These are phyloP conservation scores for Metarhizium brunneum DNA, from an alignment of 2,329 filamentous ascomycete species.

Conservation along the genomic window DNA sequence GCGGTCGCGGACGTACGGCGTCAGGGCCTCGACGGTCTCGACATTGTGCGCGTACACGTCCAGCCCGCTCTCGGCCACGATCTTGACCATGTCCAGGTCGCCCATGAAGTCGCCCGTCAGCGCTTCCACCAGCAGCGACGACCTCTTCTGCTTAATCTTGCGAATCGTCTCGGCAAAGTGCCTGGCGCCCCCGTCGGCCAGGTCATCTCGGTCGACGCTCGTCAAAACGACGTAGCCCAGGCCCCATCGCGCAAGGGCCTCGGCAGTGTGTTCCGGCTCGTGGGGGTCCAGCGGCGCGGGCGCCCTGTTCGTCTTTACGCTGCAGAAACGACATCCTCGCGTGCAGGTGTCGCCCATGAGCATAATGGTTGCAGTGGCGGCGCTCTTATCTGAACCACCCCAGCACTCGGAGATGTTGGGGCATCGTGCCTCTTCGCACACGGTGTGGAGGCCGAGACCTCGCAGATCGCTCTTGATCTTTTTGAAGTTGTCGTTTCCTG, in stretches of 20 bases:
- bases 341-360: constrained; percentile 98
- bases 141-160: constrained; percentile 80
- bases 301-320: constrained; percentile 76
- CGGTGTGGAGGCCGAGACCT: constrained; percentile 83
- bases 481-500: constrained; percentile 74
- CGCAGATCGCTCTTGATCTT: constrained; percentile 90
- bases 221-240: constrained; percentile 94
- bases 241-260: constrained; percentile 87
- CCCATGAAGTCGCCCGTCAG: constrained; percentile 83
- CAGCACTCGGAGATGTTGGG: constrained; percentile 98
- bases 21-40: constrained; percentile 87
- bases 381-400: constrained; percentile 81
- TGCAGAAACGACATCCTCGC: constrained; percentile 91
- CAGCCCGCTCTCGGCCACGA: constrained; percentile 79
- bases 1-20: constrained; percentile 81
- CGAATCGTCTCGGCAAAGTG: constrained; percentile 93
- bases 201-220: constrained; percentile 85
- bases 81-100: constrained; percentile 73
- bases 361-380: constrained; percentile 97
- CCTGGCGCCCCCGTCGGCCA: constrained; percentile 75
- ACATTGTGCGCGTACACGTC: constrained; percentile 98
- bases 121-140: constrained; percentile 70
- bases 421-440: constrained; percentile 95
- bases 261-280: constrained; percentile 93
- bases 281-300: constrained; percentile 81